phyloP scores from a whole-genome alignment of 2,329 filamentous ascomycete species.

The Grosmannia huntii region DNA sequence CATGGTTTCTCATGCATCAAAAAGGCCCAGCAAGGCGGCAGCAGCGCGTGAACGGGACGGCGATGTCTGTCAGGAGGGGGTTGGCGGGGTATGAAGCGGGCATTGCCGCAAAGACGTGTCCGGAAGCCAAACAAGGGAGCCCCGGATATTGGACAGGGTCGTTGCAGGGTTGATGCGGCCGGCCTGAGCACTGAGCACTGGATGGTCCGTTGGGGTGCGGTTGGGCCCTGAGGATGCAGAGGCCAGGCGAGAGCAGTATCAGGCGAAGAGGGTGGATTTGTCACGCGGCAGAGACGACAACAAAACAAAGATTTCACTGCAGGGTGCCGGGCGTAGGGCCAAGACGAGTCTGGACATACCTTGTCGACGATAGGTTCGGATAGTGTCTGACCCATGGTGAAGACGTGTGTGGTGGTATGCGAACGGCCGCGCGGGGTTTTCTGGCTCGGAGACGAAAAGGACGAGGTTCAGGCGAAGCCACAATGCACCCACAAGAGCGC shows the following conservation, averaged over 20 bases:
- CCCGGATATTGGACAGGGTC: not conserved
- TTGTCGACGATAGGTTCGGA: constrained; percentile 98
- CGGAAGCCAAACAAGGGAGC: not conserved
- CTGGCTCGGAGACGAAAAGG: not conserved
- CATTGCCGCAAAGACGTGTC: not conserved
- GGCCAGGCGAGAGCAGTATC: not conserved
- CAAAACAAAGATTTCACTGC: not conserved
- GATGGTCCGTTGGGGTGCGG: not conserved
- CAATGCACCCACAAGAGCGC: not conserved
- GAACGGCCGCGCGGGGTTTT: not conserved
- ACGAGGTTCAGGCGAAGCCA: not conserved
- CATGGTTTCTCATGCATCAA: not conserved
- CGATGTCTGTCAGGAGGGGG: not conserved
- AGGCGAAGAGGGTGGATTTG: not conserved
- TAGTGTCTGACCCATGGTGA: constrained; percentile 92
- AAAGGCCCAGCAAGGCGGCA: not conserved
- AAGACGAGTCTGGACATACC: constrained; percentile 43
- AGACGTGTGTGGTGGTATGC: constrained; percentile 13
- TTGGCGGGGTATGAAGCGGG: not conserved
- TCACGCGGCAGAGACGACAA: not conserved
- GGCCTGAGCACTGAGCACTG: not conserved
- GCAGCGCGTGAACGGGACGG: too few relatives aligned
- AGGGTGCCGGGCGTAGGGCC: not conserved
- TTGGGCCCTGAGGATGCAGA: not conserved
- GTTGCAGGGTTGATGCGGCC: not conserved